phyloP scores from a whole-genome alignment of 139 green algal species.

The Chlamydomonas incerta region DNA sequence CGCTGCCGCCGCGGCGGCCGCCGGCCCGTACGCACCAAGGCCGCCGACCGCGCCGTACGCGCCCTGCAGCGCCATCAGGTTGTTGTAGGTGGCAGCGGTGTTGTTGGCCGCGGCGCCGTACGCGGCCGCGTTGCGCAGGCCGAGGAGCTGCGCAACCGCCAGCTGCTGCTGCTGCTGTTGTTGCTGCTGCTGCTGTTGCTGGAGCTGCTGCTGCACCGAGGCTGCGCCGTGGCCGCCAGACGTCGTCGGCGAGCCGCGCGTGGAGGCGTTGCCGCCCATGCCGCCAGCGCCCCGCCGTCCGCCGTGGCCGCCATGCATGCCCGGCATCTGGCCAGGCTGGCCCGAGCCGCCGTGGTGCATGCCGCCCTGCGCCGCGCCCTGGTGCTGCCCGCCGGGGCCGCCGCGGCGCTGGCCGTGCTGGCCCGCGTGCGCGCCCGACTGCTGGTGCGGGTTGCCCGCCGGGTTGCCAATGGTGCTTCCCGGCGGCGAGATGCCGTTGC shows the following conservation, averaged over 20 bases:
- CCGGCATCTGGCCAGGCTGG: not conserved
- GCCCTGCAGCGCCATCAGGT: conserved; percentile 16
- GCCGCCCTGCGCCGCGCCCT: too few species aligned
- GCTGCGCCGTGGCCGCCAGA: too few species aligned
- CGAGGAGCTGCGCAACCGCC: conserved; percentile 9
- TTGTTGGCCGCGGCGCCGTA: not conserved
- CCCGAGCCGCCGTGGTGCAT: too few species aligned
- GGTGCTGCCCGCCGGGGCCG: too few species aligned
- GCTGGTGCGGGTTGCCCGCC: too few species aligned
- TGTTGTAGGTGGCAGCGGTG: not conserved
- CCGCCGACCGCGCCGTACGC: not conserved
- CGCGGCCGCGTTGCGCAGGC: not conserved
- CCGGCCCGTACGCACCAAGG: not conserved
- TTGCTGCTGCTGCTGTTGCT: conserved; percentile 12
- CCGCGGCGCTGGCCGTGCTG: too few species aligned
- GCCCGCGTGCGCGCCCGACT: too few species aligned
- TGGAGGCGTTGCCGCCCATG: not conserved
- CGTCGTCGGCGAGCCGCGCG: not conserved
- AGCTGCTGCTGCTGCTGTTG: conserved; percentile 33
- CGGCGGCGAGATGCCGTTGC: not conserved
- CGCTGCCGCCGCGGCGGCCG: not conserved
- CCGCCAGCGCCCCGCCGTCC: too few species aligned
- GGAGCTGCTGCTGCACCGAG: not conserved
- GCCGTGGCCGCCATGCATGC: not conserved
- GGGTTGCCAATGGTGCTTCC: too few species aligned